Evolutionary conservation across 1,139 yeast species (phyloP).

Genomic region (Candida buenavistaensis): DNA sequence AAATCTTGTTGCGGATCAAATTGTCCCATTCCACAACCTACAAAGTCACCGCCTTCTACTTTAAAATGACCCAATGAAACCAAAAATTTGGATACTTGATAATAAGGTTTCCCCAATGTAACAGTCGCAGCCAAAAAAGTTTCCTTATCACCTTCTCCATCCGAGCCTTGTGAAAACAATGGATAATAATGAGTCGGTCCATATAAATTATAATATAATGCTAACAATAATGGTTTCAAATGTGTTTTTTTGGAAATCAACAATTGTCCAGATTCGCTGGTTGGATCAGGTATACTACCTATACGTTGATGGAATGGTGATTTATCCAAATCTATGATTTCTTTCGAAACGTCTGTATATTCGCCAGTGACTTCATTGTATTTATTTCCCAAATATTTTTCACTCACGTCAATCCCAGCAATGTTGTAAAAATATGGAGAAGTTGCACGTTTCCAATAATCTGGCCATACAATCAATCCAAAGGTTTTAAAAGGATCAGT

Average conservation of each 20-base stretch:
- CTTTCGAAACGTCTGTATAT: slow-evolving; percentile 13
- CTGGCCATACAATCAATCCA: slow-evolving; percentile 50
- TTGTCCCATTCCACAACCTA: slow-evolving; percentile 76
- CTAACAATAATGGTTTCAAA: slow-evolving; percentile 60
- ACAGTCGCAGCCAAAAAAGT: slow-evolving; percentile 81
- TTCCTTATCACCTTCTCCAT: slow-evolving; percentile 92
- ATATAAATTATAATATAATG: slow-evolving; percentile 74
- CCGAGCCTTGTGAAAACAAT: slow-evolving; percentile 79
- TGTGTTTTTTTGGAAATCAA: slow-evolving; percentile 68
- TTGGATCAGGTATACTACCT: slow-evolving; percentile 77
- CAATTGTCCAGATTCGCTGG: slow-evolving; percentile 82
- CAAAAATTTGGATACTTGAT: slow-evolving; percentile 64
- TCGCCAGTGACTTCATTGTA: slow-evolving; percentile 32
- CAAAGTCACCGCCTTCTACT: slow-evolving; percentile 34
- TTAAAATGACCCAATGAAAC: slow-evolving; percentile 56
- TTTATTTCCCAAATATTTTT: slow-evolving; percentile 26
- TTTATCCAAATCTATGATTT: slow-evolving; percentile 15
- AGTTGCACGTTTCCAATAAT: slow-evolving; percentile 48
- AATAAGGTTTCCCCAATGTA: slow-evolving; percentile 57
- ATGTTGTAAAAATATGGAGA: slow-evolving; percentile 42
- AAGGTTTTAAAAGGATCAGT: slow-evolving; percentile 29
- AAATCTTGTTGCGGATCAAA: slow-evolving; percentile 65
- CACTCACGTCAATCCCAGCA: slow-evolving; percentile 32
- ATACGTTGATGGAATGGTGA: slow-evolving; percentile 66
- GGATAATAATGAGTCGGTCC: slow-evolving; percentile 83